Evolutionary conservation across 352 stramenopile genomes (phyloP).

Genomic region (Salisapilia sapeloensis): DNA sequence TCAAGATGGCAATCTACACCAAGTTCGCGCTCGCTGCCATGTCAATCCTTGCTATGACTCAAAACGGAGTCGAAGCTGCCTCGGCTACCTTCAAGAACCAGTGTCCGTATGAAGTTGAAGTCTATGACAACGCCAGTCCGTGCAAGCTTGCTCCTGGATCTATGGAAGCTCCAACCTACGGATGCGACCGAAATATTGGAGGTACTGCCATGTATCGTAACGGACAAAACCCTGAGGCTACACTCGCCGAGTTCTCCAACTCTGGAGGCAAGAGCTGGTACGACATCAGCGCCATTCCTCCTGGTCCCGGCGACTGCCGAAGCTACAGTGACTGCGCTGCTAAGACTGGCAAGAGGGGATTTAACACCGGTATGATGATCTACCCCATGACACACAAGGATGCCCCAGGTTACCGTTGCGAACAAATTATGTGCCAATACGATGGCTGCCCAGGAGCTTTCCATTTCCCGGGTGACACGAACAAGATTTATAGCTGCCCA

Average conservation of each 20-base stretch:
- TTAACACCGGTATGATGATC: slow-evolving; percentile 9
- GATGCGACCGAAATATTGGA: slow-evolving; percentile 2
- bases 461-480: slow-evolving; percentile 8
- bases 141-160: slow-evolving; percentile 3
- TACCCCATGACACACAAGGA: slow-evolving; percentile 3
- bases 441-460: slow-evolving; percentile 7
- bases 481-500: slow-evolving; percentile 9
- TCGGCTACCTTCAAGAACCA: slow-evolving; percentile 8
- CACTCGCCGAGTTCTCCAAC: slow-evolving; percentile 6
- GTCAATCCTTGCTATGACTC: too few relatives aligned
- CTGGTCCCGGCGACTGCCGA: slow-evolving; percentile 5
- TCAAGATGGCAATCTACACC: too few relatives aligned
- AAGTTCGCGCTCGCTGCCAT: too few relatives aligned
- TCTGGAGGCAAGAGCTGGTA: slow-evolving; percentile 10
- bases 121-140: slow-evolving; percentile 5
- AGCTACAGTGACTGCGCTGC: slow-evolving; percentile 6
- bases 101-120: slow-evolving; percentile 5
- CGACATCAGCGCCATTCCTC: slow-evolving; percentile 13
- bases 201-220: slow-evolving; percentile 9
- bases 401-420: slow-evolving; percentile 3
- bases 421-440: slow-evolving; percentile 3
- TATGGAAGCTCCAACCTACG: background rate
- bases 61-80: slow-evolving; percentile 1
- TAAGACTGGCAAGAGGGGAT: slow-evolving; percentile 3
- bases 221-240: slow-evolving; percentile 4